Base-by-base conservation (phyloP, 495 filamentous ascomycete genomes). In the Hyaloscypha finlandica region DNA sequence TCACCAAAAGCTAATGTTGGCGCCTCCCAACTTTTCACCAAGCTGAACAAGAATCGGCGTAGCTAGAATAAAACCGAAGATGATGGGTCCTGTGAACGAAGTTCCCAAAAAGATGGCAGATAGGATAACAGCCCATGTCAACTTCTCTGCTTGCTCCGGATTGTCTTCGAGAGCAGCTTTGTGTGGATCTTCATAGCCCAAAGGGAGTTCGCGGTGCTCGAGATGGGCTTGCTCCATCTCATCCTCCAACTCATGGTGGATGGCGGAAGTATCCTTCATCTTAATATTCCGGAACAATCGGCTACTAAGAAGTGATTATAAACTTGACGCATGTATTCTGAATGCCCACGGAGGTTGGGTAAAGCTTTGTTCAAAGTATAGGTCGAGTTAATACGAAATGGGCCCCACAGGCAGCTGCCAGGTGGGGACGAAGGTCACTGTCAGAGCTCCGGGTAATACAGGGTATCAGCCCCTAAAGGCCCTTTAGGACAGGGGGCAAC, bases 1-100 rank as follows among this genome's bases (percentile, higher is more conserved):
- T 37, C 35, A 37, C 76, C 76, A 78, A 54, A 68, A 61, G 22
- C 69, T 64, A 59, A 74, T 73, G 12, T 35, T 65, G 2, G 66
- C 54, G 35, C 62, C 66, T 20, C 69, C 69, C n/a, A 68, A 16
- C 22, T 29, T 59, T 37, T 68, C 31, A 19, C 45, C 42, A 22
- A 71, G 63, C 32, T 68, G 69, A 4, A 68, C 59, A 5, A 71
- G 58, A 29, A 71, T 68, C 16, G 59, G 59, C 22, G 66, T 68
- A 19, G 45, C 64, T 22, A 71, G 61, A 33, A 71, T 54, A 58
- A 71, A 67, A 35, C 66, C 69, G 22, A 63, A 65, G 58, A 62
- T 61, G 42, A 71, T 63, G 20, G 69, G 64, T 19, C 60, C 64
- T 19, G 62, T 58, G 57, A 67, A 68, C 2, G 69, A 68, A 0